Evolutionary conservation across 2,329 filamentous ascomycete species (phyloP).

Genomic region (Calcarisporium arbuscula): DNA sequence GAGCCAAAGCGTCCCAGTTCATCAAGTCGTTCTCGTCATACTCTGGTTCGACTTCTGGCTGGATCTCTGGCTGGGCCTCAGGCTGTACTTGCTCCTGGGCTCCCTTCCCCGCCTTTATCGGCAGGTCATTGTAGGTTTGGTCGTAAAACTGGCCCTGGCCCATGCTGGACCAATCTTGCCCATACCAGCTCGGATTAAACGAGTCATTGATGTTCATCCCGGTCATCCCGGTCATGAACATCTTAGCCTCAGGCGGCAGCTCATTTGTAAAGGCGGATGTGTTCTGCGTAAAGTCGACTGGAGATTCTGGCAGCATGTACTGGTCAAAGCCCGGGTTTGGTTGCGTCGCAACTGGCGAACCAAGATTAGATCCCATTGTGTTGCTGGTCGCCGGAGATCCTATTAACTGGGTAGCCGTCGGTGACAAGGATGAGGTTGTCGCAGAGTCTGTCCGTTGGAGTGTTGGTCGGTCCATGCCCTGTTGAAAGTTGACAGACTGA

Average conservation of each 20-base stretch:
- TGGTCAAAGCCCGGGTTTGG: no score
- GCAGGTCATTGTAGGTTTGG: neutral
- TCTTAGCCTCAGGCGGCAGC: constrained; percentile 34
- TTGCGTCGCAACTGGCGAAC: no score
- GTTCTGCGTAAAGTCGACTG: constrained; percentile 12
- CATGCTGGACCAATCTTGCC: constrained; percentile 8
- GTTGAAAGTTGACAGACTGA: constrained; percentile 17
- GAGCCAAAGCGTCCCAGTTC: neutral
- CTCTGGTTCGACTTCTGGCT: no score
- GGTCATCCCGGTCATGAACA: constrained; percentile 29
- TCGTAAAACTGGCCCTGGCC: no score
- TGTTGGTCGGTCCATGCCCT: no score
- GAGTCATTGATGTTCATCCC: constrained; percentile 10
- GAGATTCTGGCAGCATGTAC: constrained; percentile 12
- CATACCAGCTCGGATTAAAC: constrained; percentile 11
- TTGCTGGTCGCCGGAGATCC: no score
- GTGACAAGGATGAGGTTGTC: no score
- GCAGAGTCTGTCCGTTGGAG: constrained; percentile 13
- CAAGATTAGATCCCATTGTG: no score
- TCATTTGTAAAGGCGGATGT: constrained; percentile 35
- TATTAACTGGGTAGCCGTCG: no score
- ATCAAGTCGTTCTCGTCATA: neutral
- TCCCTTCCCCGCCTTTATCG: neutral
- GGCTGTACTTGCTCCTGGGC: no score
- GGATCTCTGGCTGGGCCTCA: no score